Conservation (phyloP, 371 early-diverging fungal genomes). For the Mucor saturninus region DNA sequence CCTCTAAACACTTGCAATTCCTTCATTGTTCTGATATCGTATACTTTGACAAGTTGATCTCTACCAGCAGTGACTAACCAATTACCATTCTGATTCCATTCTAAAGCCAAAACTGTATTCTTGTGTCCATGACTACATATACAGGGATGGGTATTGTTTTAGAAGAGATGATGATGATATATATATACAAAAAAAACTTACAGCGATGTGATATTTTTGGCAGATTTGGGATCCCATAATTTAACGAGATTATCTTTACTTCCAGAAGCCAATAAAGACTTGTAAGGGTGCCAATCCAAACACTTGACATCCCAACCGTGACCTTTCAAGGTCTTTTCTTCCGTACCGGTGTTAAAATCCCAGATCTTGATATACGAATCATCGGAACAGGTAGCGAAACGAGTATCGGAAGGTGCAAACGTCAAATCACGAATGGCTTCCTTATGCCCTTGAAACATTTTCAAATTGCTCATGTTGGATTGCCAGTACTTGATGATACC, state of each 20-base stretch:
- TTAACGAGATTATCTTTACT: constrained; percentile 98
- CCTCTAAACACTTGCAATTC: constrained; percentile 93
- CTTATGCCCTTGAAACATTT: constrained; percentile 92
- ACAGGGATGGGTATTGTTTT: neutral
- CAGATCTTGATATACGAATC: constrained; percentile 98
- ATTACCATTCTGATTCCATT: constrained; percentile 98
- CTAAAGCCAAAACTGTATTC: constrained; percentile 90
- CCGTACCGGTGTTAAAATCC: constrained; percentile 90
- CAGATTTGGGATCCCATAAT: constrained; percentile 98
- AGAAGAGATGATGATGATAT: neutral
- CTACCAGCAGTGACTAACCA: constrained; percentile 96
- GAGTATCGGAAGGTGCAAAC: constrained; percentile 76
- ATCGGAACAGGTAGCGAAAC: constrained; percentile 98
- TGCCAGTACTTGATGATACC: constrained; percentile 99
- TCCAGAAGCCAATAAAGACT: constrained; percentile 97
- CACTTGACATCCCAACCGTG: constrained; percentile 99
- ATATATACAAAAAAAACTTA: constrained; percentile 44
- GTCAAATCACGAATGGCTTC: constrained; percentile 93
- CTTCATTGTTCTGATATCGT: constrained; percentile 96
- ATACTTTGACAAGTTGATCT: constrained; percentile 96
- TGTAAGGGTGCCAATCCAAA: constrained; percentile 98
- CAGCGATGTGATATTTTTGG: constrained; percentile 89
- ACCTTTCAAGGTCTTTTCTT: constrained; percentile 87
- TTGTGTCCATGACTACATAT: constrained; percentile 91
- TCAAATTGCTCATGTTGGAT: constrained; percentile 98